Evolutionary conservation across 2,329 filamentous ascomycete genomes (phyloP), one percentile per base, ranked within the genome.

Genomic region (Apiospora kogelbergensis): DNA sequence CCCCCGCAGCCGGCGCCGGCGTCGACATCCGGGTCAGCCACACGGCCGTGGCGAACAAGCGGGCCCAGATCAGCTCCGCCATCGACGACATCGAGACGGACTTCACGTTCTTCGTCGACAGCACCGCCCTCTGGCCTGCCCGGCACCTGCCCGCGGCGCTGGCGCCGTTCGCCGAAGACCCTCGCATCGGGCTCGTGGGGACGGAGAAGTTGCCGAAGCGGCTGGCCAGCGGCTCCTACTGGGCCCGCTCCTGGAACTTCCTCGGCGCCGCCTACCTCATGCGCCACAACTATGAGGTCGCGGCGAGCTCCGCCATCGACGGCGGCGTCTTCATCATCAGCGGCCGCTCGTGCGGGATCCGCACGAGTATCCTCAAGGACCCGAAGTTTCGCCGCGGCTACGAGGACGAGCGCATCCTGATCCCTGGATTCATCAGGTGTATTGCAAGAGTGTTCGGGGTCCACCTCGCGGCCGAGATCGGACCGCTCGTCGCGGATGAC

Each of bases 251-350:
- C 7, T 33, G 33, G 33, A 33, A 33, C 33, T 33, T 33, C 33
- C 33, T 33, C 4, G 33, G 33, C 33, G 33, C 33, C 33, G 33
- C 7, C 33, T 33, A 33, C 33, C 33, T 33, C 33, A 7, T 4
- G 33, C 33, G 33, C 0, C 87, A 90, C 76, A 90, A 90, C 74
- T 91, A 86, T 75, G 89, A 91, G 74, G 85, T 88, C 67, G 82
- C 84, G 0, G 81, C 86, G 0, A 85, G 85, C 7, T 87, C 86
- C 70, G 80, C 84, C 7, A 78, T 90, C 11, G 89, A 91, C 68
- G 87, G 87, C 10, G 87, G 86, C 11, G 82, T 89, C 24, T 89
- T 87, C 65, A 86, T 88, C 1, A 80, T 90, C 2, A 89, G 87
- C 0, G 86, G 87, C 0, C 82, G 88, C 6, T 90, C 88, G 0